Evolutionary conservation across 805 yeast genomes (phyloP), one percentile per base, ranked within the genome.

Genomic region (Maudiozyma pseudohumilis): DNA sequence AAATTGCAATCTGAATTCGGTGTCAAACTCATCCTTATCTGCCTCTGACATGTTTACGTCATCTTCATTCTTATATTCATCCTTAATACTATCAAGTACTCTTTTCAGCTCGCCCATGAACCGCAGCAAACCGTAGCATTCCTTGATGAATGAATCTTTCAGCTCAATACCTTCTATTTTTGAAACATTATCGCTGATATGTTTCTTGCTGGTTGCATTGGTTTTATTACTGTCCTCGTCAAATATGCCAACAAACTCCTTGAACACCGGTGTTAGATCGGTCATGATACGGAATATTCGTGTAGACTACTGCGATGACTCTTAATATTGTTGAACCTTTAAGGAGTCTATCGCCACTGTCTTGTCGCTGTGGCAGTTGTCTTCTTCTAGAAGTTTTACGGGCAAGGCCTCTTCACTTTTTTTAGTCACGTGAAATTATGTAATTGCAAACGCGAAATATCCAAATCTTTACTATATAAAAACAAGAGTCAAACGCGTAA

Each of bases 1-100:
- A 32, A 76, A 47, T 49, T 73, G 71, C 18, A 68, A 48, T 40
- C 74, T 66, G 30, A 74, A 63, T 40, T 74, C 75, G 34, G 73
- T 69, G 45, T 76, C 82, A 17, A 77, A 65, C 26, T 66, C 64
- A 42, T 74, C 74, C 47, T 75, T 72, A 28, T 75, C 78, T 8
- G 58, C 63, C 22, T 66, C 64, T 19, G 68, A 48, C 53, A 73
- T 61, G 36, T 35, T 35, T 12, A 39, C 36, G 35, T 36, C 53
- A 32, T 36, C 36, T 33, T 45, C 48, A 33, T 42, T 40, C 32
- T 55, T 37, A 35, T 64, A 66, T 21, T 51, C 45, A 0, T 56
- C 42, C 25, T 50, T 53, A 4, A 62, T 44, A 2, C 48, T 38
- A 12, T 23, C 36, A 1, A 64, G 33, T 2, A 61, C 53, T 13